A percentile compares a stretch with the other conserved stretches of the same genome.
These are phyloP conservation scores for Fusarium beomiforme DNA, from an alignment of 2,329 filamentous ascomycete species.

Conservation along the genomic window DNA sequence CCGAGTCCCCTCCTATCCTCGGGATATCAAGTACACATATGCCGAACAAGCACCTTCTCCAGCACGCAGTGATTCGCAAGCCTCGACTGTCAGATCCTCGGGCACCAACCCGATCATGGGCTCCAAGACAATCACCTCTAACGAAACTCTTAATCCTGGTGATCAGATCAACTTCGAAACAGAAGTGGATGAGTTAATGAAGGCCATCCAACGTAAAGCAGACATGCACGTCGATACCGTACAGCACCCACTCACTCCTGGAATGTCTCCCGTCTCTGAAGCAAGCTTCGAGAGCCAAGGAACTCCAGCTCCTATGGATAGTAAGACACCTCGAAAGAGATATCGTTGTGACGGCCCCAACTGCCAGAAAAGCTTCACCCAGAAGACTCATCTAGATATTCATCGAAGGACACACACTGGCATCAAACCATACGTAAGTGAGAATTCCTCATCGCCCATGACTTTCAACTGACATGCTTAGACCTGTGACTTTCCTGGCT, in stretches of 20 bases:
- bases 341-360: conserved; percentile 78
- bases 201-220: conserved; percentile 79
- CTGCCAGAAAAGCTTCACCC: conserved; percentile 85
- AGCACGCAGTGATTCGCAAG: conserved; percentile 47
- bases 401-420: conserved; percentile 91
- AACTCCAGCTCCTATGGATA: conserved; percentile 38
- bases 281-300: conserved; percentile 32
- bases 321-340: conserved; percentile 60
- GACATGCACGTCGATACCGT: conserved; percentile 47
- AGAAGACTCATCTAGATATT: conserved; percentile 93
- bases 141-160: conserved; percentile 57
- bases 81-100: conserved; percentile 39
- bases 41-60: conserved; percentile 49
- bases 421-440: conserved; percentile 85
- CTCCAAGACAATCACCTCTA: conserved; percentile 56
- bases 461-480: conserved; percentile 46
- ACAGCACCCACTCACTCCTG: conserved; percentile 42
- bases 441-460: too few species aligned
- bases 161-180: conserved; percentile 77
- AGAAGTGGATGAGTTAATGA: conserved; percentile 88
- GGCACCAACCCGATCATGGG: conserved; percentile 44
- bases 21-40: conserved; percentile 44
- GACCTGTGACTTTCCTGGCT: conserved; percentile 77
- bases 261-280: conserved; percentile 40
- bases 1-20: conserved; percentile 39